Evolutionary conservation across 495 filamentous ascomycete species (phyloP).

Genomic region (Neurospora tetrasperma): DNA sequence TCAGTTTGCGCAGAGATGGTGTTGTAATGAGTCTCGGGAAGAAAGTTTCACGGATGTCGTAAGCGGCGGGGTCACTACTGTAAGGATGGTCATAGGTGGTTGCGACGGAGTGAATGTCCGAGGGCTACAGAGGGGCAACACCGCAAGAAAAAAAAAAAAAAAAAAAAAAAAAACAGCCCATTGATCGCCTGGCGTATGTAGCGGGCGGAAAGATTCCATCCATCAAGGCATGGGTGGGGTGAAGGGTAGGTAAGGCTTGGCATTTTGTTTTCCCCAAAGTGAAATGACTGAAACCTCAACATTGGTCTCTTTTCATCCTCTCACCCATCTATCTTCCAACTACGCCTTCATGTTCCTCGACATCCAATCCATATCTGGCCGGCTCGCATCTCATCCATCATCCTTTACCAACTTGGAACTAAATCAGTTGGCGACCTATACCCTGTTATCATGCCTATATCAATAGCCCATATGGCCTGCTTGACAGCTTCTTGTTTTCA

Average conservation of each 20-base stretch:
- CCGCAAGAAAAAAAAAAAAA: background rate
- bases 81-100: background rate
- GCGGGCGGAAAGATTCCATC: background rate
- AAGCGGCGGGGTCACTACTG: background rate
- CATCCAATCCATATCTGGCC: background rate
- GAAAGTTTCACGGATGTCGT: slow-evolving; percentile 1
- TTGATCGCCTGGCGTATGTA: background rate
- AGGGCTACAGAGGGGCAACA: background rate
- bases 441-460: background rate
- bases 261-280: background rate
- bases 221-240: background rate
- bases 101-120: background rate
- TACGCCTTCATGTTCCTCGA: background rate
- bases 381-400: background rate
- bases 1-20: background rate
- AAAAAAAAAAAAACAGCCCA: background rate
- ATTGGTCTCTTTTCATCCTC: background rate
- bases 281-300: background rate
- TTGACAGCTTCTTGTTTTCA: background rate
- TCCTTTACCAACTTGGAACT: background rate
- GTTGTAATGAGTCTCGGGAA: background rate
- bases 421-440: background rate
- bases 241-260: background rate
- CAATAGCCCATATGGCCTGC: background rate
- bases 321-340: background rate